These are phyloP conservation scores for Termitomyces sp. DNA, from an alignment of 768 basidiomycete genomes.

Conservation along the genomic window DNA sequence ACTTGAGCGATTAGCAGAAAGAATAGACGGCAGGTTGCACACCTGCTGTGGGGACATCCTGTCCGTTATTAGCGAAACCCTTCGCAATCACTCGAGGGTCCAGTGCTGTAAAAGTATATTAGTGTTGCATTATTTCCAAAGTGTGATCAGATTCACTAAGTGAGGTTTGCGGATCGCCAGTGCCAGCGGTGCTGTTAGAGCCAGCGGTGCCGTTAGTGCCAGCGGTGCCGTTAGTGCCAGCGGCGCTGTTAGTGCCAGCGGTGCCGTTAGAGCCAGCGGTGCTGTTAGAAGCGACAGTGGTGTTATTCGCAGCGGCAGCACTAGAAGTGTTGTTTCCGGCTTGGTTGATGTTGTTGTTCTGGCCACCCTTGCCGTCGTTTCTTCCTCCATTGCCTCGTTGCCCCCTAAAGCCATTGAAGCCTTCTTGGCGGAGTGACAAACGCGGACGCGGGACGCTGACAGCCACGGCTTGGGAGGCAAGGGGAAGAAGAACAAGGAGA, in stretches of 20 bases:
- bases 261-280: slow-evolving; percentile 6
- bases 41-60: slow-evolving; percentile 38
- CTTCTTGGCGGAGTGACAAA: slow-evolving; percentile 26
- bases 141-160: slow-evolving; percentile 29
- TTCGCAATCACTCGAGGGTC: slow-evolving; percentile 48
- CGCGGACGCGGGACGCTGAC: slow-evolving; percentile 24
- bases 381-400: slow-evolving; percentile 15
- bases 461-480: slow-evolving; percentile 36
- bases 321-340: background rate
- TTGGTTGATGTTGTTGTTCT: background rate
- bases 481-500: slow-evolving; percentile 37
- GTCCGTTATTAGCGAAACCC: slow-evolving; percentile 51
- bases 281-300: slow-evolving; percentile 6
- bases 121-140: background rate
- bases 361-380: slow-evolving; percentile 1
- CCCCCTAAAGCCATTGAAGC: slow-evolving; percentile 18
- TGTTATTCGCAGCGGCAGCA: background rate
- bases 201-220: slow-evolving; percentile 11
- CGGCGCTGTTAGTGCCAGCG: slow-evolving; percentile 7
- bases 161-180: slow-evolving; percentile 45
- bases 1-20: background rate
- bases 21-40: slow-evolving; percentile 2
- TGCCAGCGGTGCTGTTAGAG: slow-evolving; percentile 12
- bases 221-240: slow-evolving; percentile 13
- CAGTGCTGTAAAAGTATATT: slow-evolving; percentile 37